Percentiles rank a stretch among this genome's conserved stretches.
These are phyloP conservation scores for Brassica napus DNA, from an alignment of 345 rosid genomes.

Conservation along the genomic window DNA sequence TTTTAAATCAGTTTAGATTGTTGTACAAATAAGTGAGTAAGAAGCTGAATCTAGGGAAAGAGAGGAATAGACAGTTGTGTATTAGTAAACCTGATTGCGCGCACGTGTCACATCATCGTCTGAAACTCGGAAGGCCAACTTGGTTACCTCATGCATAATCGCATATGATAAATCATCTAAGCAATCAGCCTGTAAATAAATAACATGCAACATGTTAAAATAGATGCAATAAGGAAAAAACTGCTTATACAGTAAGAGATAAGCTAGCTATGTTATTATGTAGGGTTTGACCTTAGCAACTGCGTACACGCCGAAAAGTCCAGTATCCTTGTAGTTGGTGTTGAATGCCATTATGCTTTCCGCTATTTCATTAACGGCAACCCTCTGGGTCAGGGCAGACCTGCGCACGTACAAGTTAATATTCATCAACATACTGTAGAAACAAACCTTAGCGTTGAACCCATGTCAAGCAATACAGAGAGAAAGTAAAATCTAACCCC, in stretches of 20 bases:
- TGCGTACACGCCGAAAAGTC: slow-evolving; percentile 95
- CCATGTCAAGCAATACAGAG: neutral
- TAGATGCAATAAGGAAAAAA: neutral
- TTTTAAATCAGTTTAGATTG: neutral
- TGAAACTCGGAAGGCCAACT: slow-evolving; percentile 84
- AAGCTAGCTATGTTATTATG: too few species aligned
- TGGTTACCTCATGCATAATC: slow-evolving; percentile 81
- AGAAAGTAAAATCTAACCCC: slow-evolving; percentile 65
- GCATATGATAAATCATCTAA: slow-evolving; percentile 94
- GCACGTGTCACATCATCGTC: slow-evolving; percentile 97
- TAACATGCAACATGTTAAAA: neutral
- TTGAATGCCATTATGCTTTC: slow-evolving; percentile 99
- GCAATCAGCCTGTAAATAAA: slow-evolving; percentile 42
- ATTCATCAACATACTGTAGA: slow-evolving; percentile 27
- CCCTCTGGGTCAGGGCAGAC: slow-evolving; percentile 85
- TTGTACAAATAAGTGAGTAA: neutral
- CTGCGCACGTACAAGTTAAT: slow-evolving; percentile 46
- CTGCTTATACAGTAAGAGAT: neutral
- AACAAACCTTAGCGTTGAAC: neutral
- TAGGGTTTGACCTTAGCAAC: slow-evolving; percentile 74
- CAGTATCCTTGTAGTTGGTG: slow-evolving; percentile 98
- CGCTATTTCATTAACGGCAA: slow-evolving; percentile 82
- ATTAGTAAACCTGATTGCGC: slow-evolving; percentile 74
- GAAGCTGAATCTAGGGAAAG: neutral
- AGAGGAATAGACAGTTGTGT: neutral